Conservation (phyloP, 352 stramenopile genomes). For the Pythium dissimile region DNA sequence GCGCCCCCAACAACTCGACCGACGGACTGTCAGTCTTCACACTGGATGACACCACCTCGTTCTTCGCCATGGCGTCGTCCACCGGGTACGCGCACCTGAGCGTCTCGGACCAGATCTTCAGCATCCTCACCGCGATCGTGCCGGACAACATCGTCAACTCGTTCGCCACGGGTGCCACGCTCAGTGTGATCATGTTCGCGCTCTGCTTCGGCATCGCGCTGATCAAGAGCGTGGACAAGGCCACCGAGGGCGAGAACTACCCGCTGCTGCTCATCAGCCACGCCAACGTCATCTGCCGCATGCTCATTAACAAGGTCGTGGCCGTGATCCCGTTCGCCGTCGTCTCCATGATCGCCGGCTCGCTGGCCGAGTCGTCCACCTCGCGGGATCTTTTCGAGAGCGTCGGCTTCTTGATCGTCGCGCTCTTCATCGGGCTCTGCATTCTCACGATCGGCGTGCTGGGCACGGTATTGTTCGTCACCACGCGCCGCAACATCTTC, state of each 20-base stretch:
- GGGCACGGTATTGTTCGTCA: constrained; percentile 48
- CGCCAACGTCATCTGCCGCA: constrained; percentile 58
- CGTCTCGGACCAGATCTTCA: constrained; percentile 69
- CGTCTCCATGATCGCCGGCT: constrained; percentile 67
- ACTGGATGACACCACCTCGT: constrained; percentile 51
- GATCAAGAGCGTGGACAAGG: constrained; percentile 52
- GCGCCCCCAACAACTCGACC: constrained; percentile 31
- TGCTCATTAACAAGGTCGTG: constrained; percentile 73
- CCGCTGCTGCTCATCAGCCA: constrained; percentile 63
- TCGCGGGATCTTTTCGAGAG: constrained; percentile 42
- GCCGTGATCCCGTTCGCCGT: constrained; percentile 65
- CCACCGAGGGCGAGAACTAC: constrained; percentile 55
- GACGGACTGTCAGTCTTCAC: constrained; percentile 33
- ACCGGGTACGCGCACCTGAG: constrained; percentile 40
- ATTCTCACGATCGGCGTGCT: constrained; percentile 51
- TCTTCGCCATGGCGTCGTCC: constrained; percentile 30
- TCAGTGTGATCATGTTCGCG: constrained; percentile 76
- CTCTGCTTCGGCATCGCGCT: constrained; percentile 62
- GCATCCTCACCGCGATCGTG: constrained; percentile 58
- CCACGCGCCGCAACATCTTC: constrained; percentile 60
- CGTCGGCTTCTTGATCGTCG: constrained; percentile 47
- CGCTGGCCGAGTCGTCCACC: constrained; percentile 51
- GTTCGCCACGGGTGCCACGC: constrained; percentile 47
- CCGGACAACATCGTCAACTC: constrained; percentile 71
- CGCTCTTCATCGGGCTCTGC: constrained; percentile 41